Evolutionary conservation across 495 filamentous ascomycete genomes (phyloP), one percentile per base, ranked within the genome.

Genomic region (Trichoderma virens): DNA sequence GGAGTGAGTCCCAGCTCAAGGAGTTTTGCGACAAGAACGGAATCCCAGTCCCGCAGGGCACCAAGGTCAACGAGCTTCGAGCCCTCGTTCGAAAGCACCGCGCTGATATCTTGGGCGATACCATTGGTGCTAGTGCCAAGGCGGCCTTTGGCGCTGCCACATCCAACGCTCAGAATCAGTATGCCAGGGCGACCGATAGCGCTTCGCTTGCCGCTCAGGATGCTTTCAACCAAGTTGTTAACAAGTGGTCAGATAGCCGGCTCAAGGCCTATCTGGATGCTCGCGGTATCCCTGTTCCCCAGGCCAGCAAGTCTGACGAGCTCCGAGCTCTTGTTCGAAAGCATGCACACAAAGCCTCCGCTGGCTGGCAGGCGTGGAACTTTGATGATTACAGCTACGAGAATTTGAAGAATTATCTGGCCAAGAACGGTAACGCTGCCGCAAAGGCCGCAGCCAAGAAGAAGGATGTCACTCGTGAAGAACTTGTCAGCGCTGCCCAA

Each of bases 41-140:
- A 68, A 91, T 98, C 61, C 70, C 86, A 13, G 84, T 82, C 51
- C 89, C 88, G 54, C 89, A 91, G 74, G 89, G 88, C 32, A 86
- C 84, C 38, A 86, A 74, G 60, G 72, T 83, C 39, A 88, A 89
- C 64, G 85, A 90, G 68, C 76, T 89, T 61, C 83, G 32, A 78
- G 86, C 94, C 60, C 85, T 98, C 60, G 91, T 92, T 62, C 90
- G 94, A 69, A 95, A 96, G 81, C 83, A 97, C 79, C 90, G 90
- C 60, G 84, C 87, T 54, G 81, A 86, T 60, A 78, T 96, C 63
- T 77, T 87, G 25, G 88, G 86, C 43, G 86, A 93, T 65, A 88
- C 83, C 61, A 80, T 83, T 14, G 73, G 83, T 54, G 78, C 79
- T 59, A 85, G 86, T 11, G 88, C 84, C 39, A 79, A 84, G 3